These are phyloP conservation scores for Ceratocystis eucalypticola DNA, from an alignment of 2,329 filamentous ascomycete species.

Conservation along the genomic window DNA sequence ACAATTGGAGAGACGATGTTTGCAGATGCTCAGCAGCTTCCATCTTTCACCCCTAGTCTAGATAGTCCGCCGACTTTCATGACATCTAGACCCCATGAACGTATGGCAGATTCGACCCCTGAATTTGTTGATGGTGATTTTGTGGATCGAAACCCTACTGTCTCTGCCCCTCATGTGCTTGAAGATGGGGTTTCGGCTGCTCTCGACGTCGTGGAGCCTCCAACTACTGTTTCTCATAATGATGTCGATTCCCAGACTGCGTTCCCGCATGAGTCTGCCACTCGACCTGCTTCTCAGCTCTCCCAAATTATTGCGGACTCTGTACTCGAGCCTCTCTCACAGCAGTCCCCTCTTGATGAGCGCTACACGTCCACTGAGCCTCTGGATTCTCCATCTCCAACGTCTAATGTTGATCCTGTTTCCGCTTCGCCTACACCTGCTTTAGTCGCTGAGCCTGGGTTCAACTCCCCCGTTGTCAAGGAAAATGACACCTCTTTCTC, in stretches of 20 bases:
- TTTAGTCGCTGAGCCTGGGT: background rate
- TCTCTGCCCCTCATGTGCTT: too few species aligned
- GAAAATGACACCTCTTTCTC: background rate
- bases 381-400: background rate
- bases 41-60: background rate
- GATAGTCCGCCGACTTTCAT: background rate
- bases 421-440: background rate
- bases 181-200: background rate
- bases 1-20: background rate
- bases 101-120: background rate
- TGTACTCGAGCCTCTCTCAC: background rate
- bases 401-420: background rate
- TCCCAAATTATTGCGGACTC: background rate
- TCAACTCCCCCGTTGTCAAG: conserved; percentile 7
- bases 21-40: background rate
- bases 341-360: background rate
- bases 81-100: background rate
- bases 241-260: background rate
- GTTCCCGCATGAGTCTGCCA: background rate
- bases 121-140: background rate
- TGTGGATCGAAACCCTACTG: background rate
- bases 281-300: background rate
- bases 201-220: background rate
- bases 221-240: background rate
- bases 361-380: background rate